Conservation (phyloP, 2,329 filamentous ascomycete genomes). For the Magnaporthales sp. region DNA sequence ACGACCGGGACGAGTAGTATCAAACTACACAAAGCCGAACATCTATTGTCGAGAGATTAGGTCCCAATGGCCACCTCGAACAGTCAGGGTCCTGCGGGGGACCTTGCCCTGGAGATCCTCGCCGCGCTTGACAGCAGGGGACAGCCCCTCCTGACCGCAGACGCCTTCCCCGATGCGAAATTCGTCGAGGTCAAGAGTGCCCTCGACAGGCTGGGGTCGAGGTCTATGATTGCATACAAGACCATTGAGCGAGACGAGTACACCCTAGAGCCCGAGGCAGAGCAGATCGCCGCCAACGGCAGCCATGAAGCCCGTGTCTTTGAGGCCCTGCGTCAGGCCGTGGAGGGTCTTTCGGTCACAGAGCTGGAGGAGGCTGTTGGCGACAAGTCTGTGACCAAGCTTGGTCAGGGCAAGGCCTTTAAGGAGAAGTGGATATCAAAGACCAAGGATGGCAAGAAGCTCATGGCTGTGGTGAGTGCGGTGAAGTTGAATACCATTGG, state of each 20-base stretch:
- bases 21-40: neutral
- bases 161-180: constrained; percentile 58
- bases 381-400: constrained; percentile 61
- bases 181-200: constrained; percentile 73
- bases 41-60: neutral
- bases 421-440: constrained; percentile 65
- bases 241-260: constrained; percentile 73
- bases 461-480: constrained; percentile 39
- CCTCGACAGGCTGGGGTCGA: constrained; percentile 74
- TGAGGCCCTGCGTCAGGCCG: constrained; percentile 58
- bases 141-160: constrained; percentile 57
- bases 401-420: constrained; percentile 94
- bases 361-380: constrained; percentile 64
- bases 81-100: constrained; percentile 25
- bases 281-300: constrained; percentile 63
- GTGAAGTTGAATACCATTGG: no score
- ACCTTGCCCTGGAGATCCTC: constrained; percentile 58
- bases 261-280: constrained; percentile 64
- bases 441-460: constrained; percentile 44
- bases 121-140: constrained; percentile 50
- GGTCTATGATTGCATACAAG: constrained; percentile 82
- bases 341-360: constrained; percentile 74
- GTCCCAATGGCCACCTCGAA: constrained; percentile 1
- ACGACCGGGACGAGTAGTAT: neutral
- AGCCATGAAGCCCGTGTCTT: constrained; percentile 80